A percentile compares a stretch with the other conserved stretches of the same genome.
phyloP scores from a whole-genome alignment of 768 basidiomycete species.

The Tylopilus rubrobrunneus region DNA sequence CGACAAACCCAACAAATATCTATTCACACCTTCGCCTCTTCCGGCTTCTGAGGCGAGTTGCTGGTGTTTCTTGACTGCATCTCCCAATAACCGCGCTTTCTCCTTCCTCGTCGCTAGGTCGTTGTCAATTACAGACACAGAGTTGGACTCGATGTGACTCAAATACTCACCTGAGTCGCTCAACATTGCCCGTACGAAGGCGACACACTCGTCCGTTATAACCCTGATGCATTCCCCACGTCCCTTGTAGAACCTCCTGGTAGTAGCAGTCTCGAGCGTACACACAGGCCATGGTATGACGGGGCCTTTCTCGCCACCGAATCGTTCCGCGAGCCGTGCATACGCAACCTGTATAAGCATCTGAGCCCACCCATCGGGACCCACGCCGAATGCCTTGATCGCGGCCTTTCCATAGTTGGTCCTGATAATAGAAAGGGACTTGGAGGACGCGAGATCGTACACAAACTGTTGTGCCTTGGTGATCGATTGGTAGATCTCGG shows the following conservation, averaged over 20 bases:
- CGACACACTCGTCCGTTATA: slow-evolving; percentile 70
- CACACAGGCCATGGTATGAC: slow-evolving; percentile 52
- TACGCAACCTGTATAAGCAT: slow-evolving; percentile 90
- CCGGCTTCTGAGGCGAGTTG: slow-evolving; percentile 60
- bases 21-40: slow-evolving; percentile 73
- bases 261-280: slow-evolving; percentile 91
- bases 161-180: slow-evolving; percentile 34
- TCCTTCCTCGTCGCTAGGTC: slow-evolving; percentile 33
- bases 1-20: slow-evolving; percentile 75
- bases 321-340: slow-evolving; percentile 55
- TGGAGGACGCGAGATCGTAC: slow-evolving; percentile 54
- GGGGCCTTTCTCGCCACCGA: slow-evolving; percentile 16
- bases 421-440: slow-evolving; percentile 56
- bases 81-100: slow-evolving; percentile 50
- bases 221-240: slow-evolving; percentile 90
- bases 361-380: slow-evolving; percentile 94
- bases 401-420: slow-evolving; percentile 81
- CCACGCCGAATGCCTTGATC: slow-evolving; percentile 82
- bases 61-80: slow-evolving; percentile 63
- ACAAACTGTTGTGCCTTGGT: slow-evolving; percentile 51
- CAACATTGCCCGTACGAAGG: slow-evolving; percentile 76
- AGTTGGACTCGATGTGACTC: too few species aligned
- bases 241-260: slow-evolving; percentile 84
- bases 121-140: neutral
- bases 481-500: slow-evolving; percentile 43